Evolutionary conservation across 106 monocot genomes (phyloP), one percentile per base, ranked within the genome.

Genomic region (Triglochin maritima): DNA sequence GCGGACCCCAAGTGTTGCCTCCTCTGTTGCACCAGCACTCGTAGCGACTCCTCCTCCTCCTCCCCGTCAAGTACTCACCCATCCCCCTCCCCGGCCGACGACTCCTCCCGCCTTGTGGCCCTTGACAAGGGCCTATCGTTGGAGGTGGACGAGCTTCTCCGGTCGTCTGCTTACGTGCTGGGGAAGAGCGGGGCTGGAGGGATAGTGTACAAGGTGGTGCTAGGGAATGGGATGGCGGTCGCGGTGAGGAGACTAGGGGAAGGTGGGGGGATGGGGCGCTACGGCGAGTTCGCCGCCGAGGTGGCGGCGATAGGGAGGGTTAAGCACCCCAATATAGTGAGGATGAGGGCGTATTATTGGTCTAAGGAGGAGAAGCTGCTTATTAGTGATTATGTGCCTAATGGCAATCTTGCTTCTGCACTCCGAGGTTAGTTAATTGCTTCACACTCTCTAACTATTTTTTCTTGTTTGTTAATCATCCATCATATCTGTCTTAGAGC

Each of bases 201-300:
- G 64, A 87, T 95, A 9, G 87, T 95, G 59, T 95, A 90, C 70
- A 95, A 90, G 87, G 95, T 95, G 77, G 95, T 95, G 75, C 65
- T 95, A 44, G 90, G 79, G 5, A 84, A 76, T 50, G 95, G 95
- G 42, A 50, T 74, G 50, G 77, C 90, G 44, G 87, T 90, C 61
- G 95, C 85, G 57, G 95, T 90, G 66, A 59, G 87, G 70, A 60
- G 95, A 63, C 71, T 90, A 4, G 85, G 90, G 6, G 87, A 76
- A 42, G 81, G 84, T 11, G 79, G 51, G 43, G 72, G 73, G 3
- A 63, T 1, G 29, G 74, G 63, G 15, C 65, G 78, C 5, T 68
- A 62, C 44, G 50, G 72, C 77, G 95, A 90, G 79, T 95, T 95
- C 68, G 81, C 81, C 44, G 83, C 77, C 46, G 95, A 95, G 78